A percentile compares a stretch with the other conserved stretches of the same genome.
Evolutionary conservation across 2,329 filamentous ascomycete species (phyloP).

Genomic region (Phialemoniopsis sp.): DNA sequence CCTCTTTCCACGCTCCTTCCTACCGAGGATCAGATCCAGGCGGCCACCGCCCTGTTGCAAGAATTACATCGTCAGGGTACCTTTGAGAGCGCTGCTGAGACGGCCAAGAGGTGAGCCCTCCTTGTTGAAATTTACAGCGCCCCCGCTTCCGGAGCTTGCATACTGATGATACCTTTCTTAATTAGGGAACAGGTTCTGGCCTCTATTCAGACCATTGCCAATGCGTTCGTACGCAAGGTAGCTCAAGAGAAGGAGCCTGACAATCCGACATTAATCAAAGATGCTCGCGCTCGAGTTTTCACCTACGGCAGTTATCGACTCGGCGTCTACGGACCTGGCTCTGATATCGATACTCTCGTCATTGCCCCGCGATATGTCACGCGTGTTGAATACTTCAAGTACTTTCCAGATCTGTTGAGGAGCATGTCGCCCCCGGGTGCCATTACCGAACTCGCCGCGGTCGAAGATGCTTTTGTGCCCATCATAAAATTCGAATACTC

Average conservation of each 20-base stretch:
- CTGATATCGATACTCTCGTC: slow-evolving; percentile 95
- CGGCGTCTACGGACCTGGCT: slow-evolving; percentile 90
- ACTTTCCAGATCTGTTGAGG: slow-evolving; percentile 77
- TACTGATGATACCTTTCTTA: neutral
- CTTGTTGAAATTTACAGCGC: neutral
- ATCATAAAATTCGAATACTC: slow-evolving; percentile 96
- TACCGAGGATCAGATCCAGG: slow-evolving; percentile 69
- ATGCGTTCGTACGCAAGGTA: slow-evolving; percentile 83
- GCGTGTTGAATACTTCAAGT: slow-evolving; percentile 86
- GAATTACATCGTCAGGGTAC: slow-evolving; percentile 88
- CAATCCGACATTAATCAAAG: slow-evolving; percentile 72
- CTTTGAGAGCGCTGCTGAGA: slow-evolving; percentile 81
- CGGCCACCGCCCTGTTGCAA: slow-evolving; percentile 74
- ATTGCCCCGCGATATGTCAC: slow-evolving; percentile 86
- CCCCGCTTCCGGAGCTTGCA: neutral
- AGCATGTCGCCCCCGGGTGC: slow-evolving; percentile 73
- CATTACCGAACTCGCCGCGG: slow-evolving; percentile 79
- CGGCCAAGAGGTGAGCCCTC: slow-evolving; percentile 65
- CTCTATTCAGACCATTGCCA: slow-evolving; percentile 72
- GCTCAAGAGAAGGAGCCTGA: slow-evolving; percentile 67
- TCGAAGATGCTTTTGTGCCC: slow-evolving; percentile 88
- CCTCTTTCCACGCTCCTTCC: slow-evolving; percentile 77
- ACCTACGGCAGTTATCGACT: slow-evolving; percentile 95
- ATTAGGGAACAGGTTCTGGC: slow-evolving; percentile 66
- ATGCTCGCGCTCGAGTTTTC: slow-evolving; percentile 87